Evolutionary conservation across 208 protist species (phyloP), one percentile per base, ranked within the genome.

Genomic region (Crithidia thermophila): DNA sequence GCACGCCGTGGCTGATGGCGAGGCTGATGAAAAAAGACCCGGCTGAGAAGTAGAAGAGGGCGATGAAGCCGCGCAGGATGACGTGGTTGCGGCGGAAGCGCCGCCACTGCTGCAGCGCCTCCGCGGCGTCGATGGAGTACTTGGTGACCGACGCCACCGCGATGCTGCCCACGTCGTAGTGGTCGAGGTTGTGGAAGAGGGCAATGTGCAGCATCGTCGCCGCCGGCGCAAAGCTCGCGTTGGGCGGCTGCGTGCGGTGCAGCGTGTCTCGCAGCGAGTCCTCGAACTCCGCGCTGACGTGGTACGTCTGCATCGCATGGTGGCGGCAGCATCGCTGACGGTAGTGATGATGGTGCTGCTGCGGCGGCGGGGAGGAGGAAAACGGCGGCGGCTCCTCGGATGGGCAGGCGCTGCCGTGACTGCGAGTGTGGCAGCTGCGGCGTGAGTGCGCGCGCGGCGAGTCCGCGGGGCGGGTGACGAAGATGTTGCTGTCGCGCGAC

Each of bases 101-200:
- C 14, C 13, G 28, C 50, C 63, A 74, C 40, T 52, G 51, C 56
- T 9, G n/a, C 37, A 58, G 20, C 49, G 77, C 77, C 30, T 62
- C 47, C 37, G 45, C 25, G 13, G 52, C 50, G 23, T 72, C 31
- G n/a, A 76, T 20, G 20, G 77, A 47, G 68, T 79, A 42, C 37
- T 53, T 46, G 18, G 58, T 71, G n/a, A 83, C 46, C 4, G 72
- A 61, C 31, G 72, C 55, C 20, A 83, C 72, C 25, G 71, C 56
- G 36, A 83, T 57, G 63, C 72, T 79, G 40, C 77, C 77, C 9
- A 83, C 68, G 58, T 83, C 77, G 31, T 69, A 69, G 60, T 73
- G 45, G 63, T 83, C 72, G 13, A 67, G 60, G 36, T 56, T 39
- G 14, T 28, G 39, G 47, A 69, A 66, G 52, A 83, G 59, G 14